Base-by-base conservation (phyloP, 2,329 filamentous ascomycete genomes). In the Fusarium sp. region DNA sequence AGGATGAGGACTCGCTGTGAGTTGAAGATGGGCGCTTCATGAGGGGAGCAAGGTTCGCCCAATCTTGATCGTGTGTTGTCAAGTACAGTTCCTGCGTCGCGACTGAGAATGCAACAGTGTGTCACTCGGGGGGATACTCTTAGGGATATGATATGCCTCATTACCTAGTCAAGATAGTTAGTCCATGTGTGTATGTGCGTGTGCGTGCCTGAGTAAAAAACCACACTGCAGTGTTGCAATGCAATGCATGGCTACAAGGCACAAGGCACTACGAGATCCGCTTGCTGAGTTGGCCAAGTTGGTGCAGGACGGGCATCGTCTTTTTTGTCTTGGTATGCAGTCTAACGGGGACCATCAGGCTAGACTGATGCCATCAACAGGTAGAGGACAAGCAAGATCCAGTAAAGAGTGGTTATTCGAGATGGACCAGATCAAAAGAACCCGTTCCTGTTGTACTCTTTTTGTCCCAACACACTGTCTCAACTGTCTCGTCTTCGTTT, bases 81-180 rank as follows among this genome's bases (percentile, higher is more conserved):
- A 56, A 71, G 66, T 71, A 71, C 56, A 71, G 66, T 71, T 71
- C 56, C 68, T 71, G 68, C 68, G 68, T 71, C 66, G 47, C 63
- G 44, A 52, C 55, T 49, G 65, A 65, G 21, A 53, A 34, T 66
- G 56, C 44, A 60, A 64, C 59, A 66, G 65, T 65, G 54, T 65
- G 60, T 40, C 21, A 50, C 30, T 34, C 15, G 32, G 14, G 34
- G 36, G 34, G 17, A 21, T 42, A 32, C 26, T 6, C 43, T 63
- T 20, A 40, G 24, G 21, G 20, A 44, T 20, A 46, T 55, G 45
- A 55, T 24, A 46, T 55, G 40, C 59, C 48, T 65, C 54, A 52
- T 10, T 14, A 52, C 26, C 7, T 38, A 43, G 28, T 34, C 14
- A 15, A 15, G 32, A 15, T n/a, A n/a, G 34, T 36, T 36, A 36